phyloP scores from a whole-genome alignment of 495 filamentous ascomycete genomes.

The Rusavskia elegans region DNA sequence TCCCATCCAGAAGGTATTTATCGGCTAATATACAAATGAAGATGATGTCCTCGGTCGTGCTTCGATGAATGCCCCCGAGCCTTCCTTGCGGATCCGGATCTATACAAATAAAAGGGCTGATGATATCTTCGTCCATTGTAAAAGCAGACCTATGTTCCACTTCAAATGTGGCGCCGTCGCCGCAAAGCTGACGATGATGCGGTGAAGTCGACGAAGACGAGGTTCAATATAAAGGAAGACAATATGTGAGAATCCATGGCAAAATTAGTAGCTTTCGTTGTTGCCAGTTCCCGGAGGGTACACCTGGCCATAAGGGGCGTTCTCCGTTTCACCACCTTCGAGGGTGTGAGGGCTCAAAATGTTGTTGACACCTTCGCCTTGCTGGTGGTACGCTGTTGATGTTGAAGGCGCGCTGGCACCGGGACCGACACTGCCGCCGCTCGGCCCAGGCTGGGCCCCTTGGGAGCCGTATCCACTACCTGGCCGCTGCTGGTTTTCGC shows the following conservation, averaged over 20 bases:
- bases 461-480: constrained; percentile 47
- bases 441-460: constrained; percentile 22
- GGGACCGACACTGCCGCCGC: constrained; percentile 28
- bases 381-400: constrained; percentile 33
- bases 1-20: background rate
- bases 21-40: background rate
- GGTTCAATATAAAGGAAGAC: too few species aligned
- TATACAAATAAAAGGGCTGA: background rate
- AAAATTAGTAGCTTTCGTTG: constrained; percentile 38
- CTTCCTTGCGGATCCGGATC: background rate
- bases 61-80: background rate
- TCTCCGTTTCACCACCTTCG: constrained; percentile 43
- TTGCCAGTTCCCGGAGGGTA: constrained; percentile 47
- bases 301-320: constrained; percentile 37
- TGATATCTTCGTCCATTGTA: background rate
- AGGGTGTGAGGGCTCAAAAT: constrained; percentile 41
- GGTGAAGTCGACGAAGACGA: too few species aligned
- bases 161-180: too few species aligned
- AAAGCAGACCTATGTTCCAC: too few species aligned
- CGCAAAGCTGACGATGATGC: too few species aligned
- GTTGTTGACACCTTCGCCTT: constrained; percentile 38
- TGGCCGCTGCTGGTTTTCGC: constrained; percentile 52
- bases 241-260: background rate
- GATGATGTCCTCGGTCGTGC: background rate
- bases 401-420: constrained; percentile 25